Base-by-base conservation (phyloP, 768 basidiomycete genomes). In the Dioszegia hungarica region DNA sequence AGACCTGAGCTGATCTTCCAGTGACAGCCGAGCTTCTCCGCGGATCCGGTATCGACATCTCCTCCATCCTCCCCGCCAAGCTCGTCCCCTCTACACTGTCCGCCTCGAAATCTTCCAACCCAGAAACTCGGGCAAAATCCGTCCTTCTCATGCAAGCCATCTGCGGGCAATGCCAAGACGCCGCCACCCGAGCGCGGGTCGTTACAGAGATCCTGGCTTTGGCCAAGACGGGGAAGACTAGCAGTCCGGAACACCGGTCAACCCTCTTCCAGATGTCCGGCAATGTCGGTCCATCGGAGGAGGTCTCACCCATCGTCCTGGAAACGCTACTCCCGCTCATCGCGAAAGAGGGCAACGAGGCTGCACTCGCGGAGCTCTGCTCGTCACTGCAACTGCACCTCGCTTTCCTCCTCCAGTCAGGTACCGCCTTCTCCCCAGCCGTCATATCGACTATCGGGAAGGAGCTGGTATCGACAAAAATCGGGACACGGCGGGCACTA, bases 221-320 rank as follows among this genome's bases (percentile, higher is more conserved):
- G 0, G 88, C 90, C 1, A 85, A 86, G 64, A 75, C 85, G 0
- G 88, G 90, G 20, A 99, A 95, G 79, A 89, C 91, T 0, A 78
- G 85, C 0, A 90, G 90, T 1, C 82, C 88, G 1, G 94, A 94
- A 54, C 91, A 98, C 72, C 85, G 93, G 17, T 74, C 85, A 4
- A 80, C 86, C 0, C 79, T 98, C 9, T 93, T 90, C 76, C 81
- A 83, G 0, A 90, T 98, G 85, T 80, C 91, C 1, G 77, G 80
- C 1, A 69, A 69, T 48, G 60, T 91, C 1, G 75, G 78, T 0
- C 79, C 85, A 2, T 82, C 82, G 4, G 63, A 78, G 2, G 58
- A 75, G 0, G 75, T 85, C 0, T 82, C 90, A 0, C 66, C 81
- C 40, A 69, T 80, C 27, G 62, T 81, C n/a, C 73, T 79, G 33